Evolutionary conservation across 1,139 yeast species (phyloP), one percentile per base, ranked within the genome.

Genomic region (Zygoascus meyerae): DNA sequence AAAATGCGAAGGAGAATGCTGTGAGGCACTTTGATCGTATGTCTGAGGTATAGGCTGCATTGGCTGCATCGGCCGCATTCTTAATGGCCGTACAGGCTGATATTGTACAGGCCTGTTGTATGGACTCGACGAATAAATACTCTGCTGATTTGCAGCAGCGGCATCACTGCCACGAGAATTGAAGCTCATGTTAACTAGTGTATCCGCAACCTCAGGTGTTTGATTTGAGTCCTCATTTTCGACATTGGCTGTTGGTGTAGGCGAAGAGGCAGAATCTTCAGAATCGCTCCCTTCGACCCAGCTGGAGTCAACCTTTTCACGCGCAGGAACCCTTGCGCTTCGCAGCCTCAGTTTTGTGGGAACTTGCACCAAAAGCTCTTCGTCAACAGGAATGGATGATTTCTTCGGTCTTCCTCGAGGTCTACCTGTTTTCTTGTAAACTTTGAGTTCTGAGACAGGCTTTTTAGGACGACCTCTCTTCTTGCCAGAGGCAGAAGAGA

Each of bases 391-490:
- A 16, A 18, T 14, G 14, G n/a, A 15, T 5, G 40, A 31, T 18
- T 40, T 40, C 12, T 37, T 41, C 8, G 48, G 48, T 31, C 48
- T 34, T 15, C 48, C 48, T 32, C 45, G 48, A 2, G 45, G 45
- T 9, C 45, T 28, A 14, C 42, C 48, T n/a, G 44, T 41, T 17
- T 29, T 30, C 9, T 32, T 29, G 21, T 44, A 39, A n/a, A 34
- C 37, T 33, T 42, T 42, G 15, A 34, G 45, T 18, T 34, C 36
- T 14, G 15, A 16, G 21, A 32, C 15, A 7, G 34, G 40, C 14
- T 42, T 42, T 21, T 36, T 42, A 2, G 45, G 45, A 9, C 45
- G 15, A 17, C 45, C 45, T 21, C 45, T 35, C 18, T 35, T 36
- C 16, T 18, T 40, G 8, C 16, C 39, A n/a, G 29, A 8, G 7